Evolutionary conservation across 768 basidiomycete genomes (phyloP).

Genomic region (Sporobolomyces phaffii): DNA sequence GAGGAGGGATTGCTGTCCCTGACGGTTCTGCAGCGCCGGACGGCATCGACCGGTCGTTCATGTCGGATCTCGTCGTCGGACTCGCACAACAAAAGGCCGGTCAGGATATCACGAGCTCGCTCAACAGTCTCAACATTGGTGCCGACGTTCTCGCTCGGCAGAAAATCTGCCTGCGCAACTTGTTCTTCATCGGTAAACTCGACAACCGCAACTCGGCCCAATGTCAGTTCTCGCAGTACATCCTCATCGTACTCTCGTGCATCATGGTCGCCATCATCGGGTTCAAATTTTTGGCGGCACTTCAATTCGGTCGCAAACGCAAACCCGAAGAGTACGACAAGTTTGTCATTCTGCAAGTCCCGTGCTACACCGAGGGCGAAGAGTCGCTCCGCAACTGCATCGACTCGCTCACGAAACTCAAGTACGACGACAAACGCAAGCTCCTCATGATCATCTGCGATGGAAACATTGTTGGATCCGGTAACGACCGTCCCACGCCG

Average conservation of each 20-base stretch:
- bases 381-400: constrained; percentile 76
- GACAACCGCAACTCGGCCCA: constrained; percentile 88
- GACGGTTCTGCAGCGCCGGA: constrained; percentile 40
- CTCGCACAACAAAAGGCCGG: constrained; percentile 73
- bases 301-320: constrained; percentile 71
- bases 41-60: constrained; percentile 58
- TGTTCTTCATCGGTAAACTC: constrained; percentile 84
- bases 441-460: constrained; percentile 88
- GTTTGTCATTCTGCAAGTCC: constrained; percentile 90
- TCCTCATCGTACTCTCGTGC: constrained; percentile 78
- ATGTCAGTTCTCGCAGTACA: constrained; percentile 84
- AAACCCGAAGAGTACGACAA: constrained; percentile 94
- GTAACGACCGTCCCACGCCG: constrained; percentile 92
- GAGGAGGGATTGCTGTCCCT: constrained; percentile 43
- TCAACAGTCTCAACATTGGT: constrained; percentile 62
- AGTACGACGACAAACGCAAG: constrained; percentile 98
- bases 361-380: constrained; percentile 97
- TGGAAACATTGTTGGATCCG: constrained; percentile 94
- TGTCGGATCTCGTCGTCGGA: constrained; percentile 62
- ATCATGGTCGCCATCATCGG: constrained; percentile 93
- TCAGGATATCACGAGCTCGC: constrained; percentile 68
- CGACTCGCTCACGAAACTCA: constrained; percentile 85
- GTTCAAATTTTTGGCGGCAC: constrained; percentile 89
- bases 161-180: constrained; percentile 80
- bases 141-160: constrained; percentile 61